Evolutionary conservation across 129 eudicot genomes (phyloP), one percentile per base, ranked within the genome.

Genomic region (Helichrysum umbraculigerum): DNA sequence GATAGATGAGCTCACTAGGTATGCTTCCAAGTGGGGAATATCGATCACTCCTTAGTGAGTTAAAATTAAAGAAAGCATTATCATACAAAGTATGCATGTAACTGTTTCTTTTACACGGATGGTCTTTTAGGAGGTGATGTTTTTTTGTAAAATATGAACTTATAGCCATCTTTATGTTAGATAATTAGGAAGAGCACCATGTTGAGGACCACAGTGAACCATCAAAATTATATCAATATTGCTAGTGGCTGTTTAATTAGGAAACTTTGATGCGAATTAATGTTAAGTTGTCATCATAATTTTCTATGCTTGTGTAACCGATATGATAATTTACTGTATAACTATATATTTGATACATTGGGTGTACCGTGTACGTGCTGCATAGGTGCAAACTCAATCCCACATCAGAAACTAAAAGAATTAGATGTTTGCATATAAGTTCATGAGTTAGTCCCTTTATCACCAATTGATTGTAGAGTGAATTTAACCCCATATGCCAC

Each of bases 21-120:
- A 79, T 75, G 78, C 71, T 73, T 67, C 76, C 15, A 83, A 74
- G 44, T 78, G 78, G 79, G 79, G 85, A 68, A 65, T 81, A 19
- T 42, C 22, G 3, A 19, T 66, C 64, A 67, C 61, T 69, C 30
- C 66, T 5, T 34, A 51, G 66, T 0, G 2, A 6, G 5, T 15
- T 8, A 44, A n/a, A 50, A 47, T n/a, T n/a, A n/a, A n/a, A n/a
- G 52, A 62, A 50, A 19, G 9, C 47, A 30, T 4, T 39, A 4
- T 44, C 58, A 59, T 4, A 8, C 17, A 62, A 5, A 16, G 20
- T 16, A 32, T 66, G 73, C 37, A 15, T 76, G 28, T 16, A 65
- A 51, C 14, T 30, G 56, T 66, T 76, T 47, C 33, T 30, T 62
- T 44, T 67, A 32, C 80, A 67, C 22, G 57, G 56, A n/a, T 76